Conservation (phyloP, 139 green algal genomes). For the Ettlia oleoabundans region DNA sequence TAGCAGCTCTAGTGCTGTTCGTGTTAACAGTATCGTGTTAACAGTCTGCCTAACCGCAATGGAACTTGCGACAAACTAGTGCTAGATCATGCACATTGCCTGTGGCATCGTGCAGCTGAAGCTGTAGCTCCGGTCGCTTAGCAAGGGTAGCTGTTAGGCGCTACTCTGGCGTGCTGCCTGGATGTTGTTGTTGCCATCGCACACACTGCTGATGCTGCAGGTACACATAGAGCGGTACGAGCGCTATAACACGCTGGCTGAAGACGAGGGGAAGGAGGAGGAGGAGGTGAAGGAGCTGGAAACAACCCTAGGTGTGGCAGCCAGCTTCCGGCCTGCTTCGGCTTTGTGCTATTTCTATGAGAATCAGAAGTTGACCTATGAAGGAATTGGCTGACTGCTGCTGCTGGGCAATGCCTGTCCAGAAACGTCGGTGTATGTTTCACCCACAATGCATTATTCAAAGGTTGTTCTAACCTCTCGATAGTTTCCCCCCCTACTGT, state of each 20-base stretch:
- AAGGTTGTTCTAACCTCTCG: no score
- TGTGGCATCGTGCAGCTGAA: no score
- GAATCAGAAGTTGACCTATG: no score
- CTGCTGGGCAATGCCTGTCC: background rate
- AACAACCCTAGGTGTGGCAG: background rate
- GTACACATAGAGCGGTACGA: slow-evolving; percentile 36
- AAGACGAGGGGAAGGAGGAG: slow-evolving; percentile 49
- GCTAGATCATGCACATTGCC: no score
- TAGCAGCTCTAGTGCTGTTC: background rate
- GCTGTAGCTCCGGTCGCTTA: no score
- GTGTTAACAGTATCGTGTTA: no score
- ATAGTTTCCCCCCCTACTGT: no score
- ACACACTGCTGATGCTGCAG: slow-evolving; percentile 15
- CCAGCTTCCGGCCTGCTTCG: background rate
- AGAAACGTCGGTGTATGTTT: no score
- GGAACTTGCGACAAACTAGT: no score
- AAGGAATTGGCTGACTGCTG: background rate
- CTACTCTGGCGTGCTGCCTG: background rate
- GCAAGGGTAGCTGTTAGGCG: background rate
- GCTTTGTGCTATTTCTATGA: background rate
- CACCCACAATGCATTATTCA: no score
- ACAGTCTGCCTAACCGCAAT: no score
- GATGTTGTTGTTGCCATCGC: background rate
- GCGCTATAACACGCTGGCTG: slow-evolving; percentile 7
- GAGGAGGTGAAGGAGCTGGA: slow-evolving; percentile 55